Percentiles rank a stretch among this genome's conserved stretches.
These are phyloP conservation scores for Rhizopus sp. DNA, from an alignment of 371 early-diverging fungal genomes.

Conservation along the genomic window DNA sequence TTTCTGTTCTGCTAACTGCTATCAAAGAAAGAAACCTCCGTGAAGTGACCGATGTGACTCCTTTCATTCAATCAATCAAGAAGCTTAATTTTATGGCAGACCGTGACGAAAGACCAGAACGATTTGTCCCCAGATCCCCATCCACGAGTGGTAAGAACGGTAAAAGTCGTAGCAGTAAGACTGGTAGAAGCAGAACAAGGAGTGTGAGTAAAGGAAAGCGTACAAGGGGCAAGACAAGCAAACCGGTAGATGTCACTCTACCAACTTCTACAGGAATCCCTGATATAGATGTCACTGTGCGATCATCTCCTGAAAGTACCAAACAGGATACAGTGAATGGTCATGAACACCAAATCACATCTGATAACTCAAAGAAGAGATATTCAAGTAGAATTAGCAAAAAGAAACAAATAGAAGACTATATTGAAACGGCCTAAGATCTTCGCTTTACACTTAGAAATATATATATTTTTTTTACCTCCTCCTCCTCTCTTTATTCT, in stretches of 20 bases:
- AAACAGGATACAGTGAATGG: neutral
- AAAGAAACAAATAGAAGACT: constrained; percentile 2
- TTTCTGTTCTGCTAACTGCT: constrained; percentile 73
- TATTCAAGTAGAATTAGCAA: constrained; percentile 13
- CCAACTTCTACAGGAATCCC: constrained; percentile 1
- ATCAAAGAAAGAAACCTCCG: constrained; percentile 70
- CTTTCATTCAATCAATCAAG: constrained; percentile 42
- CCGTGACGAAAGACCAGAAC: constrained; percentile 16
- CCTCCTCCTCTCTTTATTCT: constrained; percentile 5
- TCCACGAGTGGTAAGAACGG: neutral
- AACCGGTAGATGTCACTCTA: constrained; percentile 1
- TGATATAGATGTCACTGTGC: neutral
- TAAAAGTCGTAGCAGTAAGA: constrained; percentile 1
- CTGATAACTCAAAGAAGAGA: constrained; percentile 13
- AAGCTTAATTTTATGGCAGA: constrained; percentile 11
- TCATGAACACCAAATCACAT: constrained; percentile 1
- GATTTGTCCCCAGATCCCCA: neutral
- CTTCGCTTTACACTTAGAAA: neutral
- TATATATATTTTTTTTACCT: neutral
- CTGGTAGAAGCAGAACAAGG: constrained; percentile 3
- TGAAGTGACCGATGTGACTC: constrained; percentile 64
- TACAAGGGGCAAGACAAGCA: constrained; percentile 7
- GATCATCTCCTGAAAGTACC: neutral
- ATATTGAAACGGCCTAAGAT: neutral
- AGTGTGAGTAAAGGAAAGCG: constrained; percentile 11